Evolutionary conservation across 2,329 filamentous ascomycete species (phyloP).

Genomic region (Colletotrichum plurivorum): DNA sequence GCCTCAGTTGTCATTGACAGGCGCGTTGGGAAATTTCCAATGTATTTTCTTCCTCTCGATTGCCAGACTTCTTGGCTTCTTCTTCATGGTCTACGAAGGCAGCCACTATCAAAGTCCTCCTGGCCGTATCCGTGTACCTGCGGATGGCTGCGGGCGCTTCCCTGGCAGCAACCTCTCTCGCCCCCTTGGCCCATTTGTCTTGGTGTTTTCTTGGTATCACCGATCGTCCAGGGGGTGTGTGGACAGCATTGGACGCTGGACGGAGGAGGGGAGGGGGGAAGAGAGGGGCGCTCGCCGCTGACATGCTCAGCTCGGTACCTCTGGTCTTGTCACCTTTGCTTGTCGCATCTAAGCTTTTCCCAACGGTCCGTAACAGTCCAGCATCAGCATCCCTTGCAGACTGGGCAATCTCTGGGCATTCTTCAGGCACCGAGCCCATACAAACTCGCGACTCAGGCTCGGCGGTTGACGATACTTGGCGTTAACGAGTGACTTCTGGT

Average conservation of each 20-base stretch:
- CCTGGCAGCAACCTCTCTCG: slow-evolving; percentile 21
- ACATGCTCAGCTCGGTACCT: slow-evolving; percentile 17
- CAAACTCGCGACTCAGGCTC: slow-evolving; percentile 16
- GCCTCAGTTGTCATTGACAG: not conserved
- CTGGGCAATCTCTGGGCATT: slow-evolving; percentile 31
- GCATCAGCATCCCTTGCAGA: not conserved
- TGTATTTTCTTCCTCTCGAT: not conserved
- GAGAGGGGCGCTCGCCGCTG: no score
- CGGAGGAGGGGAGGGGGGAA: no score
- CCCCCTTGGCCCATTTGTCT: slow-evolving; percentile 17
- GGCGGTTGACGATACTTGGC: slow-evolving; percentile 31
- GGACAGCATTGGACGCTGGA: no score
- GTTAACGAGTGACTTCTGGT: slow-evolving; percentile 38
- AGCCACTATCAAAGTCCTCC: not conserved
- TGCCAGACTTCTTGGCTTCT: not conserved
- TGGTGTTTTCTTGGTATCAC: slow-evolving; percentile 41
- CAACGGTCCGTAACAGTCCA: slow-evolving; percentile 20
- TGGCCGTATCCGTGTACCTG: not conserved
- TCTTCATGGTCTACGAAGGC: not conserved
- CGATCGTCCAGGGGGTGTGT: not conserved
- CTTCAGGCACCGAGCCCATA: not conserved
- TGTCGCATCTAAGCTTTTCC: slow-evolving; percentile 38
- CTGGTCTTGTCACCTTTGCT: slow-evolving; percentile 21
- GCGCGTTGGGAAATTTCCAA: not conserved
- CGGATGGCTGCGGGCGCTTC: slow-evolving; percentile 12